Evolutionary conservation across 768 basidiomycete species (phyloP), one percentile per base, ranked within the genome.

Genomic region (Plicaturopsis crispa): DNA sequence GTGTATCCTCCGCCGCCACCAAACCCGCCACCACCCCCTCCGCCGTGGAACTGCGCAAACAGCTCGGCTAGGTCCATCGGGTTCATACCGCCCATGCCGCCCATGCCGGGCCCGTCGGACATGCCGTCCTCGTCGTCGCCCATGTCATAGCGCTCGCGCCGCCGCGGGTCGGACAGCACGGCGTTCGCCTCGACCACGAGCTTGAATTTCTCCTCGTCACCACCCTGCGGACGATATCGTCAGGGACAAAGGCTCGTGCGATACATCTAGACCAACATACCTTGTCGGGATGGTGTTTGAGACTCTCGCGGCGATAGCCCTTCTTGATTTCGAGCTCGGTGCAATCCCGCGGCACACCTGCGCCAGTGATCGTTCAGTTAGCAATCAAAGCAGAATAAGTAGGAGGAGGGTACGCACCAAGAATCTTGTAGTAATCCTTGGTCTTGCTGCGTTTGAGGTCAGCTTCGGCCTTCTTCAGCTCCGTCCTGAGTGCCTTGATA

Each of bases 191-290:
- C 90, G 1, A 69, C 77, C 21, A 89, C 80, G 16, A 90, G 71
- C 60, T 97, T 96, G 75, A 98, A 98, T 49, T 88, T 85, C 54
- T 96, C 94, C 50, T 94, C 92, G 54, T 91, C 88, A 20, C 93
- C 93, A 19, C 93, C 91, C 80, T 88, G 43, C 43, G 44, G 24
- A 53, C 22, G n/a, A 7, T 12, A 1, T 18, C 6, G 7, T 21
- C 8, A 1, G 24, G 11, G 10, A 21, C 6, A 8, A 14, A 24
- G 30, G 35, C 14, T 30, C 10, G 14, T 42, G 4, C 40, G 39
- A 24, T 16, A 23, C 5, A 20, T n/a, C 13, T 13, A 6, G 17
- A 18, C 31, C 60, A n/a, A n/a, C n/a, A 18, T 14, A 81, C 81
- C 73, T 89, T 89, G 58, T 89, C 86, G 33, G 85, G 85, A 60